Evolutionary conservation across 1,284 basidiomycete genomes (phyloP).

Genomic region (Trametes sp.): DNA sequence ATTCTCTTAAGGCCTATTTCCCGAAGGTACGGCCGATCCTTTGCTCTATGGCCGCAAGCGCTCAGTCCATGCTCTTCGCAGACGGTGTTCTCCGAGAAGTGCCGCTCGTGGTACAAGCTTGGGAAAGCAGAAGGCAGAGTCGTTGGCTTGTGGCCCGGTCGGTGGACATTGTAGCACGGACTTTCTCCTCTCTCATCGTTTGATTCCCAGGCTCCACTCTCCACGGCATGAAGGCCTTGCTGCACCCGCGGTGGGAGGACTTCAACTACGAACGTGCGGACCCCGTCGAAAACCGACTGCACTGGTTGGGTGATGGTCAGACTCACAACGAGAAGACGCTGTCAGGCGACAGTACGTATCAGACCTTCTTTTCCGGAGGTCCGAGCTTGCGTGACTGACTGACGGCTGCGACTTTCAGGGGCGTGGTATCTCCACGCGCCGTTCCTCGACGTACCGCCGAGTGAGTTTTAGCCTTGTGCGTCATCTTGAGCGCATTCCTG

Average conservation of each 20-base stretch:
- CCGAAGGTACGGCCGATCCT: constrained; percentile 46
- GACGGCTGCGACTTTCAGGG: constrained; percentile 39
- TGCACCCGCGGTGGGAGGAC: constrained; percentile 71
- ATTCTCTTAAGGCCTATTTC: constrained; percentile 49
- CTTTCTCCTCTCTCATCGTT: neutral
- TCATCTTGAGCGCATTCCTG: neutral
- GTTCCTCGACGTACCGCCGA: constrained; percentile 43
- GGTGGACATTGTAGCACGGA: neutral
- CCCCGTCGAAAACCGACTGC: constrained; percentile 54
- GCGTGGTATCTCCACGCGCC: constrained; percentile 57
- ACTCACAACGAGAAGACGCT: constrained; percentile 54
- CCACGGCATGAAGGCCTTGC: constrained; percentile 57
- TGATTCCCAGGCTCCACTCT: constrained; percentile 55
- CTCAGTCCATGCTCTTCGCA: constrained; percentile 32
- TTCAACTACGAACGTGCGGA: constrained; percentile 61
- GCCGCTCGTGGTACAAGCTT: constrained; percentile 72
- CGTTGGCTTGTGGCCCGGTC: constrained; percentile 67
- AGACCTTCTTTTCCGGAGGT: too few species aligned
- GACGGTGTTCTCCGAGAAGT: constrained; percentile 67
- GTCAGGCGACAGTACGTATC: neutral
- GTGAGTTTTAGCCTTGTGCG: constrained; percentile 7
- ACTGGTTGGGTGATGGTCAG: constrained; percentile 67
- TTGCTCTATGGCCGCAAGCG: neutral
- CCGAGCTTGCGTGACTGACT: constrained; percentile 38
- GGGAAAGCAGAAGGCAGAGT: constrained; percentile 66